A percentile compares a stretch with the other conserved stretches of the same genome.
Conservation (phyloP, 768 basidiomycete genomes). For the Rhodotorula taiwanensis region DNA sequence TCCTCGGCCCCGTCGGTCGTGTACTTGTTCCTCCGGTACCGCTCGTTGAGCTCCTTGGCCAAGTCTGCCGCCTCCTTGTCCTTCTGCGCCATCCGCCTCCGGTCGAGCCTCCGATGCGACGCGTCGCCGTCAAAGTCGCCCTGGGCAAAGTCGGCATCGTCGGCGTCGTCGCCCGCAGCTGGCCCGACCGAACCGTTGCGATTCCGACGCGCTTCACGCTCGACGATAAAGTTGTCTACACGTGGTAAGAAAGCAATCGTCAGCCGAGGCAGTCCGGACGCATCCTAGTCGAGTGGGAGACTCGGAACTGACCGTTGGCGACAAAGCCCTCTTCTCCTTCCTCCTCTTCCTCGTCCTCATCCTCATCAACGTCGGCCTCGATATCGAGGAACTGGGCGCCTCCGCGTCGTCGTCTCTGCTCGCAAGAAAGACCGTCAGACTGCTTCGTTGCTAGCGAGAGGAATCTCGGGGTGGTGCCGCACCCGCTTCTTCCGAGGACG, state of each 20-base stretch:
- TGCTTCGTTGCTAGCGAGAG: no score
- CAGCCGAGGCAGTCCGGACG: neutral
- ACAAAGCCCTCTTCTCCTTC: slow-evolving; percentile 50
- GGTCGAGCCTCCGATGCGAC: slow-evolving; percentile 41
- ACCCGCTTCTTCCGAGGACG: slow-evolving; percentile 37
- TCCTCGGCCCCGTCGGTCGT: slow-evolving; percentile 58
- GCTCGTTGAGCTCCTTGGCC: slow-evolving; percentile 48
- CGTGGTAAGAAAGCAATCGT: neutral
- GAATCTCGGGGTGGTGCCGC: no score
- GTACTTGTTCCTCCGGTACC: slow-evolving; percentile 58
- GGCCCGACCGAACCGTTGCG: slow-evolving; percentile 88
- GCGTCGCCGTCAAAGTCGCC: slow-evolving; percentile 41
- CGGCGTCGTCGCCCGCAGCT: slow-evolving; percentile 47
- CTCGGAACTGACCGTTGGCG: slow-evolving; percentile 36
- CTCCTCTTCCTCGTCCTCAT: slow-evolving; percentile 89
- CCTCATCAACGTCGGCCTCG: slow-evolving; percentile 92
- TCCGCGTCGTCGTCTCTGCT: slow-evolving; percentile 57
- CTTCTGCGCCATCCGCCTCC: slow-evolving; percentile 40
- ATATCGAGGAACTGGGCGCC: slow-evolving; percentile 83
- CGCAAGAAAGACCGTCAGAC: no score
- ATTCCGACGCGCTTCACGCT: slow-evolving; percentile 54
- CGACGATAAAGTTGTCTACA: slow-evolving; percentile 47
- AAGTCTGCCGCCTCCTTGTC: slow-evolving; percentile 57
- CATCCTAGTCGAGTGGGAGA: neutral
- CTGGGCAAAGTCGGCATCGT: slow-evolving; percentile 51